Evolutionary conservation across 768 basidiomycete genomes (phyloP).

Genomic region (Russula emetica): DNA sequence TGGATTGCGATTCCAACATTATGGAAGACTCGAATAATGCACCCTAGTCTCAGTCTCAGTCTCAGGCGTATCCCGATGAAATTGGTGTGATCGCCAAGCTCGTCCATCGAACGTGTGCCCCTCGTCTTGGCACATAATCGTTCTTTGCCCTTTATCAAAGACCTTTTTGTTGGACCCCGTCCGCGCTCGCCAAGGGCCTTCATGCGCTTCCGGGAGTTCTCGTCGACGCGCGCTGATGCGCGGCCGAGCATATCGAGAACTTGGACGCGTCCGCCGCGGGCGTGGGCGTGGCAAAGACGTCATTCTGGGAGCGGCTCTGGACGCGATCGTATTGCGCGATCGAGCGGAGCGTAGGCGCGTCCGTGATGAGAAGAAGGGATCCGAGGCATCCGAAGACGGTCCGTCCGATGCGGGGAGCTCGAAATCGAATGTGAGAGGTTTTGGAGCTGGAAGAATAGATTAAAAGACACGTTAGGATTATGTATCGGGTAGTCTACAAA

Average conservation of each 20-base stretch:
- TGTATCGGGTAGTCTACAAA: too few relatives aligned
- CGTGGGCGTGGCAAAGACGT: background rate
- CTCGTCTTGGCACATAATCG: background rate
- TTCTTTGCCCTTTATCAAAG: slow-evolving; percentile 8
- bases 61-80: background rate
- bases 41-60: too few relatives aligned
- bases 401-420: slow-evolving; percentile 14
- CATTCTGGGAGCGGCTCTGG: slow-evolving; percentile 16
- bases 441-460: slow-evolving; percentile 6
- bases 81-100: slow-evolving; percentile 6
- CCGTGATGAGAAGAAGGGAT: slow-evolving; percentile 5
- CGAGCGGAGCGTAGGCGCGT: slow-evolving; percentile 5
- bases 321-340: background rate
- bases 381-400: slow-evolving; percentile 4
- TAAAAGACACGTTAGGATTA: background rate
- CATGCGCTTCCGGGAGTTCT: slow-evolving; percentile 24
- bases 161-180: background rate
- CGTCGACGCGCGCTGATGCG: slow-evolving; percentile 20
- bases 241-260: slow-evolving; percentile 22
- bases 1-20: slow-evolving; percentile 3
- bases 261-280: slow-evolving; percentile 13
- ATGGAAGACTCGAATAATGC: slow-evolving; percentile 17
- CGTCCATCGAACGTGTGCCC: slow-evolving; percentile 9
- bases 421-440: slow-evolving; percentile 20
- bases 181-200: background rate